phyloP scores from a whole-genome alignment of 1,139 yeast species.

The Candida dubliniensis region DNA sequence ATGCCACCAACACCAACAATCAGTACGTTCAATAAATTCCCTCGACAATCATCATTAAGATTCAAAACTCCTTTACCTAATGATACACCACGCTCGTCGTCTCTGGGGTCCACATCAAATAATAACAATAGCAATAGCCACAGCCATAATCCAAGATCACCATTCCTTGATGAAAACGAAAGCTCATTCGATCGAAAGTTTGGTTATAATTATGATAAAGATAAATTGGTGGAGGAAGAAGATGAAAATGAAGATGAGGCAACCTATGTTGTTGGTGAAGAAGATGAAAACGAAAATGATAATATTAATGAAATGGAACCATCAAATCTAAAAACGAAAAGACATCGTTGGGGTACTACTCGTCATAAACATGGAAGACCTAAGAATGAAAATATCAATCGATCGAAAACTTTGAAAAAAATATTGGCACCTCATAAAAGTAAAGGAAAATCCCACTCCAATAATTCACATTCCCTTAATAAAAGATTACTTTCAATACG shows the following conservation, averaged over 20 bases:
- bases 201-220: too few species aligned
- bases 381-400: conserved; percentile 38
- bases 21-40: neutral
- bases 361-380: conserved; percentile 76
- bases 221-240: too few species aligned
- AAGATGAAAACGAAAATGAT: conserved; percentile 13
- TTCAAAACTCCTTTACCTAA: conserved; percentile 23
- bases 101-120: conserved; percentile 3
- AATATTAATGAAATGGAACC: neutral
- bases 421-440: conserved; percentile 21
- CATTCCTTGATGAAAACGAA: conserved; percentile 15
- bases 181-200: conserved; percentile 2
- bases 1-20: conserved; percentile 14
- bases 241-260: conserved; percentile 16
- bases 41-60: conserved; percentile 22
- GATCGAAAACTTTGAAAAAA: conserved; percentile 48
- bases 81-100: conserved; percentile 10
- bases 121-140: neutral
- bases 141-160: conserved; percentile 10
- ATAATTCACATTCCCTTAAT: conserved; percentile 18
- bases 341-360: conserved; percentile 90
- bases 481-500: conserved; percentile 16
- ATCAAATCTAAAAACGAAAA: conserved; percentile 36
- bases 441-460: conserved; percentile 7
- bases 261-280: neutral